A percentile compares a stretch with the other conserved stretches of the same genome.
Conservation (phyloP, 345 rosid species). For the Zanthoxylum bungeanum region DNA sequence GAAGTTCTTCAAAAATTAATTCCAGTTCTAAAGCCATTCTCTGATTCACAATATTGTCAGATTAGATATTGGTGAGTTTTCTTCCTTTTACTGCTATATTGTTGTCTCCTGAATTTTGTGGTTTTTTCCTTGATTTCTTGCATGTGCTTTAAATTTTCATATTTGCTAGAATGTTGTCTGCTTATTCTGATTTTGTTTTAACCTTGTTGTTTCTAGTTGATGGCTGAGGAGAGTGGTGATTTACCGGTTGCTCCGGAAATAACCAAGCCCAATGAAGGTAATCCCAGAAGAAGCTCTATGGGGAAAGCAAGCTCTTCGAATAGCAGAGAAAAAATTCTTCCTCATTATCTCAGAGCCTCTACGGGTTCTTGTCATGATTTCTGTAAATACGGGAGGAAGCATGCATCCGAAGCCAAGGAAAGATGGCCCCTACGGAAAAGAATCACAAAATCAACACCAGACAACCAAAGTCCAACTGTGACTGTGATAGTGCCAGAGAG, state of each 20-base stretch:
- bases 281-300: slow-evolving; percentile 41
- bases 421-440: slow-evolving; percentile 39
- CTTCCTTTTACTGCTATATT: not conserved
- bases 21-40: not conserved
- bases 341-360: slow-evolving; percentile 68
- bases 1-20: not conserved
- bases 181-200: too few relatives aligned
- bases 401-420: slow-evolving; percentile 44
- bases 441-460: slow-evolving; percentile 29
- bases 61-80: slow-evolving; percentile 6
- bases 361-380: slow-evolving; percentile 83
- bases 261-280: slow-evolving; percentile 24
- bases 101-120: not conserved
- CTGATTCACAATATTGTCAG: not conserved
- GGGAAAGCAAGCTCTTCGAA: slow-evolving; percentile 34
- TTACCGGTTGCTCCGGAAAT: slow-evolving; percentile 31
- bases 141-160: too few relatives aligned
- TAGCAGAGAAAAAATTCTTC: slow-evolving; percentile 41
- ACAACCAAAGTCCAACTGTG: slow-evolving; percentile 24
- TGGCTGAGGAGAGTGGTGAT: slow-evolving; percentile 43
- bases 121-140: not conserved
- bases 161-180: too few relatives aligned
- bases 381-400: slow-evolving; percentile 69
- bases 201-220: too few relatives aligned
- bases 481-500: slow-evolving; percentile 31